phyloP scores from a whole-genome alignment of 331 rosid genomes.

The Pyrus hybrid region DNA sequence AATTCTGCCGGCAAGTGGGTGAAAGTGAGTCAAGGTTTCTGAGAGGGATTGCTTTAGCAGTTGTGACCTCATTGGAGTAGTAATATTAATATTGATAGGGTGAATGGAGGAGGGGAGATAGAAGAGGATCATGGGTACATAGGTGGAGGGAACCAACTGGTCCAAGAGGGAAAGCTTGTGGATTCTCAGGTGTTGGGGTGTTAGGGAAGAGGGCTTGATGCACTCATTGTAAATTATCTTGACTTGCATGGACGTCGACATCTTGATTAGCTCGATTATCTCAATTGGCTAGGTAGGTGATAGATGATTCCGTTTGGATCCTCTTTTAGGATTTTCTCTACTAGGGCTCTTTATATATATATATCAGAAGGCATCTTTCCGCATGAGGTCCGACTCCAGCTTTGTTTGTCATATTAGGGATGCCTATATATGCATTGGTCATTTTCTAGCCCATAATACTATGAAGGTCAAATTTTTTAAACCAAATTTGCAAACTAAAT shows the following conservation, averaged over 20 bases:
- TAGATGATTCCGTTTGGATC: too few species aligned
- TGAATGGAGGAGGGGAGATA: neutral
- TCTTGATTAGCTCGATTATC: neutral
- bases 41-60: neutral
- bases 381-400: neutral
- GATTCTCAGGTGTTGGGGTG: neutral
- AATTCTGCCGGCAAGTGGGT: slow-evolving; percentile 2
- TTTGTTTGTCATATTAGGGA: neutral
- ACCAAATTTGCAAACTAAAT: too few species aligned
- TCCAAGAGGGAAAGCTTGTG: neutral
- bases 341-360: too few species aligned
- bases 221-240: neutral
- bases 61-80: neutral
- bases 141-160: neutral
- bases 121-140: neutral
- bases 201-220: neutral
- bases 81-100: too few species aligned
- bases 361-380: neutral
- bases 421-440: neutral
- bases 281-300: too few species aligned
- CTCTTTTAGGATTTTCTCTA: too few species aligned
- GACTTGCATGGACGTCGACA: neutral
- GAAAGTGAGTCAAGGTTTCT: neutral
- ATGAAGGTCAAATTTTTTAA: too few species aligned
- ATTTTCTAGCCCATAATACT: too few species aligned